Evolutionary conservation across 2,329 filamentous ascomycete species (phyloP).

Genomic region (Clarireedia hainanense): DNA sequence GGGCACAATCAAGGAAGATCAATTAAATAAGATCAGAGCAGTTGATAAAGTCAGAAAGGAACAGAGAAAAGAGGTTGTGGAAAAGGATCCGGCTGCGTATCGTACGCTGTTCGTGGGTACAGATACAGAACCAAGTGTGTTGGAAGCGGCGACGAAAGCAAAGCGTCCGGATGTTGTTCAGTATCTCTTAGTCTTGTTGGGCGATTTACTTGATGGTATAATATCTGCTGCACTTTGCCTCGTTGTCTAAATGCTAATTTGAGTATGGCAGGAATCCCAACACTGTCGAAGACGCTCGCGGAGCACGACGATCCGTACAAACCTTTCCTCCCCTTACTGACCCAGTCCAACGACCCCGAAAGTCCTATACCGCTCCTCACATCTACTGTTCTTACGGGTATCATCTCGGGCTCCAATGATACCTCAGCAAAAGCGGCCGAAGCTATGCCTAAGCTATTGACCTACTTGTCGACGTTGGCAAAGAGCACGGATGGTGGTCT

Average conservation of each 20-base stretch:
- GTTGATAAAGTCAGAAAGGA: conserved; percentile 96
- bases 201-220: conserved; percentile 79
- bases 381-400: conserved; percentile 73
- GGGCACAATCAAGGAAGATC: conserved; percentile 86
- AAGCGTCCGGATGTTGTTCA: conserved; percentile 88
- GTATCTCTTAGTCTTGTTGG: conserved; percentile 84
- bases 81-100: conserved; percentile 74
- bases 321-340: conserved; percentile 75
- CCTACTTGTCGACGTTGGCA: conserved; percentile 75
- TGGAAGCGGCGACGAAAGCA: conserved; percentile 63
- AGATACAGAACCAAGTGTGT: conserved; percentile 60
- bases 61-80: conserved; percentile 74
- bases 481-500: conserved; percentile 82
- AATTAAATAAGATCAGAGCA: conserved; percentile 91
- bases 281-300: conserved; percentile 68
- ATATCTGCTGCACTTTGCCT: background rate
- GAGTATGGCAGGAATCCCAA: conserved; percentile 59
- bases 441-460: conserved; percentile 74
- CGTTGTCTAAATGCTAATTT: conserved; percentile 3
- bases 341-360: conserved; percentile 61
- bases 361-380: conserved; percentile 86
- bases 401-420: conserved; percentile 59
- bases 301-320: conserved; percentile 70
- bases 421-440: conserved; percentile 53
- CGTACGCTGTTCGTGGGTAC: conserved; percentile 71